These are phyloP conservation scores for Gnomoniopsis sp. DNA, from an alignment of 2,329 filamentous ascomycete genomes.

Conservation along the genomic window DNA sequence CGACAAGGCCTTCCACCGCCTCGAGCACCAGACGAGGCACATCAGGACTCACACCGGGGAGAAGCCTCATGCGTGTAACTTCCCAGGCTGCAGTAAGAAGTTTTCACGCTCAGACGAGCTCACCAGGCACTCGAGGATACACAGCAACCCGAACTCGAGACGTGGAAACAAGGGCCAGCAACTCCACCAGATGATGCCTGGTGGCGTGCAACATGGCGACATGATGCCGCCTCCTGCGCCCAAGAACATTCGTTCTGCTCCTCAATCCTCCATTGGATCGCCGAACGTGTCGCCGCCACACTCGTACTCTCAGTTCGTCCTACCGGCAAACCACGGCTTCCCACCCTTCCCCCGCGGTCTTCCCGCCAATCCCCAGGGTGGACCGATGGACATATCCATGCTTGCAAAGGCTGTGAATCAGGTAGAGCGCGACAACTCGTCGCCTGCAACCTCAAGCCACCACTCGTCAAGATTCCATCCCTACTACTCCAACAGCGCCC, in stretches of 20 bases:
- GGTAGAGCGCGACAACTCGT: conserved; percentile 56
- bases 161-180: conserved; percentile 77
- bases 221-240: conserved; percentile 80
- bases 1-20: conserved; percentile 96
- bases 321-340: conserved; percentile 40
- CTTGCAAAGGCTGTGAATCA: conserved; percentile 60
- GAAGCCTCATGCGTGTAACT: conserved; percentile 95
- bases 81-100: conserved; percentile 85
- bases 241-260: conserved; percentile 83
- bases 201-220: conserved; percentile 47
- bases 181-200: conserved; percentile 41
- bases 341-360: conserved; percentile 46
- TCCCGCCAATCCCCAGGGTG: conserved; percentile 31
- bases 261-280: conserved; percentile 81
- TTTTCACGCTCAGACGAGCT: conserved; percentile 96
- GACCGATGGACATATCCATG: conserved; percentile 53
- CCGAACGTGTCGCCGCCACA: conserved; percentile 95
- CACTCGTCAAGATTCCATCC: conserved; percentile 49
- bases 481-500: conserved; percentile 48
- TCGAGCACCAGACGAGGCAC: conserved; percentile 89
- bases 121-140: conserved; percentile 94
- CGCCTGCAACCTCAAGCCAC: conserved; percentile 38
- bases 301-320: conserved; percentile 71
- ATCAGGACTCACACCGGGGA: conserved; percentile 97
- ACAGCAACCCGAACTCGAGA: conserved; percentile 97